Evolutionary conservation across 2,329 filamentous ascomycete genomes (phyloP).

Genomic region (Exophiala mesophila): DNA sequence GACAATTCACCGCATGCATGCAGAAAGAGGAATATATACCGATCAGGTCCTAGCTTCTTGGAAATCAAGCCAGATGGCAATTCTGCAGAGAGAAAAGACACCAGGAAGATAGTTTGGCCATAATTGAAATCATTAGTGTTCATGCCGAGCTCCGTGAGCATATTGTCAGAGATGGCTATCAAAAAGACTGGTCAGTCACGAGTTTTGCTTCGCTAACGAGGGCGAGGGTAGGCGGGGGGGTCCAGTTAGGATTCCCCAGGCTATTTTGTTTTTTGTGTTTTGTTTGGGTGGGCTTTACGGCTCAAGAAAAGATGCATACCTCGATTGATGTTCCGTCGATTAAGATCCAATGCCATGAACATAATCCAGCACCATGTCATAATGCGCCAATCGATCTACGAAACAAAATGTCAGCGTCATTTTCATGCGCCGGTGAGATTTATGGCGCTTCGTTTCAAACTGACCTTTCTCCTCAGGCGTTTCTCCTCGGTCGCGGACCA

Average conservation of each 20-base stretch:
- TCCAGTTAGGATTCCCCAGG: no score
- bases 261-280: no score
- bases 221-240: no score
- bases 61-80: conserved; percentile 54
- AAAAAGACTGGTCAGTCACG: no score
- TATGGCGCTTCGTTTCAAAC: no score
- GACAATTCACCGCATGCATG: no score
- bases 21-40: conserved; percentile 14
- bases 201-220: no score
- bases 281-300: no score
- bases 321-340: conserved; percentile 48
- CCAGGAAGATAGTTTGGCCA: conserved; percentile 52
- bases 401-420: background rate
- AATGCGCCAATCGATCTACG: conserved; percentile 27
- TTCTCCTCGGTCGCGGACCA: conserved; percentile 25
- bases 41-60: conserved; percentile 50
- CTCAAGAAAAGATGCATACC: background rate
- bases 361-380: conserved; percentile 39
- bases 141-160: conserved; percentile 44
- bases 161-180: conserved; percentile 54
- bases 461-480: conserved; percentile 22
- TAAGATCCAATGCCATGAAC: conserved; percentile 54
- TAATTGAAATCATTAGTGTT: conserved; percentile 42
- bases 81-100: conserved; percentile 50
- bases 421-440: background rate